These are phyloP conservation scores for Rhizoctonia solani DNA, from an alignment of 1,284 basidiomycete species.

Conservation along the genomic window DNA sequence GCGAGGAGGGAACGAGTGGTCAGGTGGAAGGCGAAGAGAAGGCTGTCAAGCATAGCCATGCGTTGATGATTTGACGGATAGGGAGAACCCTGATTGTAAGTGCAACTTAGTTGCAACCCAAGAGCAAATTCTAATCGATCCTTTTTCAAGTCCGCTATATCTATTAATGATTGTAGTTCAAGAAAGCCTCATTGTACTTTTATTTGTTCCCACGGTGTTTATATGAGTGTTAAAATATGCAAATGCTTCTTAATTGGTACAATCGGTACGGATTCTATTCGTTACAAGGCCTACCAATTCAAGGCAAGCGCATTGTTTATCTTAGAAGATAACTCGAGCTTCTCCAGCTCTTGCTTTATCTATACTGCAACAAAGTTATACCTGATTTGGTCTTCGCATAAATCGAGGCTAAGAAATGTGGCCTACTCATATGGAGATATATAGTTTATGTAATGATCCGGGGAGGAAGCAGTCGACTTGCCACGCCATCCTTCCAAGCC, in stretches of 20 bases:
- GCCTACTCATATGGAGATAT: not conserved
- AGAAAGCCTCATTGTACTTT: constrained; percentile 2
- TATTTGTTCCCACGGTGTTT: not conserved
- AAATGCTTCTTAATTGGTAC: not conserved
- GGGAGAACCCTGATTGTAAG: constrained; percentile 56
- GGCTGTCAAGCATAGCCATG: constrained; percentile 50
- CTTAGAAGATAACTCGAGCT: no score
- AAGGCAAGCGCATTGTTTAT: no score
- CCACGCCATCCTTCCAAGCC: constrained; percentile 13
- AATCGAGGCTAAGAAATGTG: not conserved
- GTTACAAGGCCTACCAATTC: no score
- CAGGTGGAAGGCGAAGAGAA: constrained; percentile 46
- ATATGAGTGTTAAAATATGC: not conserved
- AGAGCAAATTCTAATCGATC: constrained; percentile 1
- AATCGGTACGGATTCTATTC: not conserved
- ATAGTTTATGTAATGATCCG: constrained; percentile 10
- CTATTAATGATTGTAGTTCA: constrained; percentile 43
- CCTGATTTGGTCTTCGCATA: no score
- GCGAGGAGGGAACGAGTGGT: constrained; percentile 21
- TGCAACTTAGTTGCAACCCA: constrained; percentile 15
- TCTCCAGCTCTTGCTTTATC: no score
- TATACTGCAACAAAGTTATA: no score
- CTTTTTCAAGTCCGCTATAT: constrained; percentile 49
- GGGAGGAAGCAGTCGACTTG: constrained; percentile 2
- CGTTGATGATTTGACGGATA: constrained; percentile 56